Evolutionary conservation across 208 protist species (phyloP).

Genomic region (Tritrichomonas musculus): DNA sequence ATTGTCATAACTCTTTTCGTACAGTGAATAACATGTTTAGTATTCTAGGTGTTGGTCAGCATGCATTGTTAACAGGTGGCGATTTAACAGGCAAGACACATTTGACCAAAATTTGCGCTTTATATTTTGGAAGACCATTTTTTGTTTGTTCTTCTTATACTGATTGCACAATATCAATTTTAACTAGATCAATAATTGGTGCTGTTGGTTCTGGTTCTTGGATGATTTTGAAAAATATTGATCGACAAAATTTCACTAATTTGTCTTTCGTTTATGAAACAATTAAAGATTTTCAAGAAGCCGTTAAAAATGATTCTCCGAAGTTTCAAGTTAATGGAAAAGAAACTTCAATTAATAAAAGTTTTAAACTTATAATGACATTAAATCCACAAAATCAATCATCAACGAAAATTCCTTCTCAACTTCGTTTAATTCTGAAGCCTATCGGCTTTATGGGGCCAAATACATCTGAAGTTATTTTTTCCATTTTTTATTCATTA

Average conservation of each 20-base stretch:
- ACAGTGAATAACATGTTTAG: not conserved
- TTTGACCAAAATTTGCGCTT: not conserved
- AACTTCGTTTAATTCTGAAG: not conserved
- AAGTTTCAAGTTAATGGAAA: not conserved
- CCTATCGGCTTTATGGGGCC: not conserved
- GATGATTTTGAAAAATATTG: not conserved
- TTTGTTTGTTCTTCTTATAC: not conserved
- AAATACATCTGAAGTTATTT: not conserved
- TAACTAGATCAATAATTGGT: not conserved
- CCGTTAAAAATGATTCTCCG: not conserved
- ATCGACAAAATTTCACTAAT: not conserved
- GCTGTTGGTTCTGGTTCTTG: not conserved
- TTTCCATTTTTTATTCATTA: not conserved
- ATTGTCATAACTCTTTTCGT: not conserved
- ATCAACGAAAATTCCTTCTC: not conserved
- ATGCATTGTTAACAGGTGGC: not conserved
- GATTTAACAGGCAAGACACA: slow-evolving; percentile 2
- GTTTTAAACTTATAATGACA: not conserved
- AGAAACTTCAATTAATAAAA: not conserved
- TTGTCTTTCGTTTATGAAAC: not conserved
- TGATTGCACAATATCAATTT: not conserved
- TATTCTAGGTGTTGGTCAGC: not conserved
- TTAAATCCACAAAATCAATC: not conserved
- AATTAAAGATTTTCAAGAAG: not conserved
- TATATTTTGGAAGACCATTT: not conserved